Conservation (phyloP, 2,329 filamentous ascomycete species). For the Curvularia eragrostidis region DNA sequence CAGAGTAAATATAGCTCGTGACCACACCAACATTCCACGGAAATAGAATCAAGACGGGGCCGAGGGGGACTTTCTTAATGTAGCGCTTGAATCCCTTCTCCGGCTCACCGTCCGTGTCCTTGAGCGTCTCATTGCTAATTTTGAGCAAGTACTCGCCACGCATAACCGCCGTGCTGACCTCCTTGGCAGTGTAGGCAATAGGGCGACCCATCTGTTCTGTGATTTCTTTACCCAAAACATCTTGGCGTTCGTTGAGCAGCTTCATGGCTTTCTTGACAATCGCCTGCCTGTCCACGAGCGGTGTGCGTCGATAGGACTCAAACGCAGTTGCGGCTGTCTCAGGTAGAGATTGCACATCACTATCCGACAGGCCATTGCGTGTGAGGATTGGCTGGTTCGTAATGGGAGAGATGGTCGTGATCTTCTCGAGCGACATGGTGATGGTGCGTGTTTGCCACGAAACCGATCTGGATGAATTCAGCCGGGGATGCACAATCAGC, state of each 20-base stretch:
- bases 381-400: conserved; percentile 86
- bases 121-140: conserved; percentile 78
- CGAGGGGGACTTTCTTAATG: conserved; percentile 86
- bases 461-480: conserved; percentile 25
- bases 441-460: conserved; percentile 14
- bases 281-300: conserved; percentile 74
- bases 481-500: conserved; percentile 16
- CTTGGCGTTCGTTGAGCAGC: conserved; percentile 71
- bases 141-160: conserved; percentile 85
- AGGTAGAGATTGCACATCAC: conserved; percentile 75
- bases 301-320: conserved; percentile 75
- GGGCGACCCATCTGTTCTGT: conserved; percentile 96
- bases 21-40: conserved; percentile 84
- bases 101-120: conserved; percentile 79
- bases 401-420: conserved; percentile 85
- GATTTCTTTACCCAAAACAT: conserved; percentile 82
- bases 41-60: conserved; percentile 87
- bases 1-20: conserved; percentile 11
- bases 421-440: conserved; percentile 62
- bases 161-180: conserved; percentile 84
- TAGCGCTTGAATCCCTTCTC: conserved; percentile 91
- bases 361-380: conserved; percentile 73
- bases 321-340: conserved; percentile 77
- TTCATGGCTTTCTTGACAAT: conserved; percentile 83
- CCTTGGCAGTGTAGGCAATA: conserved; percentile 83